These are phyloP conservation scores for Salvia sclarea DNA, from an alignment of 305 asterid genomes.

Conservation along the genomic window DNA sequence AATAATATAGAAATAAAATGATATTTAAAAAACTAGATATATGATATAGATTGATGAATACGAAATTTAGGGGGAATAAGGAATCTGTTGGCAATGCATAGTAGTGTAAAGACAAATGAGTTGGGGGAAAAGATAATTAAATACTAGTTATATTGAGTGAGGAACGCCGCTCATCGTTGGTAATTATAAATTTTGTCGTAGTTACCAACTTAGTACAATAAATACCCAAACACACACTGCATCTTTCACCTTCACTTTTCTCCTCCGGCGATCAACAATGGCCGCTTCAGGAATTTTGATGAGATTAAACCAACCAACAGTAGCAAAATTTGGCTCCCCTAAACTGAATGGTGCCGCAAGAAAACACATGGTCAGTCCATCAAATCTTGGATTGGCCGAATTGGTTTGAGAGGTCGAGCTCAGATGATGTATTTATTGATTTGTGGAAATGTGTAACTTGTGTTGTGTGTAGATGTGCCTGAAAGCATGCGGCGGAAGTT, in stretches of 20 bases:
- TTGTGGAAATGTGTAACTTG: not conserved
- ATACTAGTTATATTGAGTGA: not conserved
- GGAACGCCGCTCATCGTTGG: conserved; percentile 1
- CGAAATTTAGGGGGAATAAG: not conserved
- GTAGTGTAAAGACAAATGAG: not conserved
- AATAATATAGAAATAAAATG: too few relatives aligned
- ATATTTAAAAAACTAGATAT: too few relatives aligned
- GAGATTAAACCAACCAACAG: not conserved
- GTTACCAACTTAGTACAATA: not conserved
- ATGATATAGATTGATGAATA: too few relatives aligned
- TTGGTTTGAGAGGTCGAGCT: too few relatives aligned
- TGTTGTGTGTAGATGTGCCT: too few relatives aligned
- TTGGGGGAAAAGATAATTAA: not conserved
- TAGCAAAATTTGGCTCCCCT: not conserved
- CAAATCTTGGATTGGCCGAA: too few relatives aligned
- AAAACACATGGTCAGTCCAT: not conserved
- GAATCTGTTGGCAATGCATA: conserved; percentile 1
- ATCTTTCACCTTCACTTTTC: not conserved
- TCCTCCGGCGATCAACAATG: not conserved
- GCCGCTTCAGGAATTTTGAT: not conserved
- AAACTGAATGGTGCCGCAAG: not conserved
- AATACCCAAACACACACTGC: not conserved
- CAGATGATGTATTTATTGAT: not conserved
- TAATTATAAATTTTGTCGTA: conserved; percentile 9
- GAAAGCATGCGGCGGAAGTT: conserved; percentile 5